Percentiles rank a stretch among this genome's conserved stretches.
phyloP scores from a whole-genome alignment of 345 rosid species.

The Rhodamnia rubescens region DNA sequence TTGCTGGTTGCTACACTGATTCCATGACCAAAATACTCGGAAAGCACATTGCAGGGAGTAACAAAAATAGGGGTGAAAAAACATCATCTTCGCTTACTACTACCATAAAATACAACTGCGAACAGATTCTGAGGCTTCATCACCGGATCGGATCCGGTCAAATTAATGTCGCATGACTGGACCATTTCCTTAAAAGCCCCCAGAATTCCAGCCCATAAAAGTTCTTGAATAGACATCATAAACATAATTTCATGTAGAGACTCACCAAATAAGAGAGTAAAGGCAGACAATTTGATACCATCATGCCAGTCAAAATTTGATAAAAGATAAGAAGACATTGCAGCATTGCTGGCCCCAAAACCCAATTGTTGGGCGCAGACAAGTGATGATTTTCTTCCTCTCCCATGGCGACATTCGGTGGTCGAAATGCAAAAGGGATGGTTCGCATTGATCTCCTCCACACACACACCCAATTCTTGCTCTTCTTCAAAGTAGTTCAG shows the following conservation, averaged over 20 bases:
- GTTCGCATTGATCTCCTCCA: not conserved
- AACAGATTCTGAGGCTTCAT: not conserved
- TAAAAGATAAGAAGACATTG: not conserved
- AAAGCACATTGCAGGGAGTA: not conserved
- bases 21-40: not conserved
- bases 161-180: not conserved
- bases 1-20: not conserved
- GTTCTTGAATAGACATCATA: not conserved
- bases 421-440: not conserved
- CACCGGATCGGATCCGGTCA: not conserved
- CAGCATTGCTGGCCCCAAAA: not conserved
- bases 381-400: not conserved
- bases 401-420: not conserved
- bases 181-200: not conserved
- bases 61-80: not conserved
- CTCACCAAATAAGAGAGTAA: not conserved
- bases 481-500: not conserved
- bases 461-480: not conserved
- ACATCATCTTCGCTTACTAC: not conserved
- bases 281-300: not conserved
- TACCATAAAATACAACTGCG: not conserved
- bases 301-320: not conserved
- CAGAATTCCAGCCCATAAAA: not conserved
- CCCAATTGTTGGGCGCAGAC: not conserved
- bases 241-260: not conserved